phyloP scores from a whole-genome alignment of 495 filamentous ascomycete genomes.

The Aspergillus ostianus region DNA sequence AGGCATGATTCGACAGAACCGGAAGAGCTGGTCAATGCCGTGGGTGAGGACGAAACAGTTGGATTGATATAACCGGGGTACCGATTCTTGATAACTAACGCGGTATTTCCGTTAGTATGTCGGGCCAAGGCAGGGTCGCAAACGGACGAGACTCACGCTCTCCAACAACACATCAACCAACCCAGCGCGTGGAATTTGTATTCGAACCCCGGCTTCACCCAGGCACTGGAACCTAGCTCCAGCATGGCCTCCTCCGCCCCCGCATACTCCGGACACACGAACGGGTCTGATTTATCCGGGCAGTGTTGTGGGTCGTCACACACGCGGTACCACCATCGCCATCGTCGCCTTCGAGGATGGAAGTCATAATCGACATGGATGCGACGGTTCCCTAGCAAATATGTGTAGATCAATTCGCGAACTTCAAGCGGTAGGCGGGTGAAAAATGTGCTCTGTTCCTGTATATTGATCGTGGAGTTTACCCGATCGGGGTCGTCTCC shows the following conservation, averaged over 20 bases:
- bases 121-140: neutral
- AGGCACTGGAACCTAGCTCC: constrained; percentile 3
- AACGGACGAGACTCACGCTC: constrained; percentile 6
- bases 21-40: constrained; percentile 16
- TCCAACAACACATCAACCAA: constrained; percentile 10
- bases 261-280: constrained; percentile 14
- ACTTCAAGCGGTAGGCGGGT: constrained; percentile 9
- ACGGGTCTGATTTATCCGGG: constrained; percentile 2
- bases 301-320: constrained; percentile 14
- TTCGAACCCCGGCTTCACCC: constrained; percentile 12
- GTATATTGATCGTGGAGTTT: constrained; percentile 1
- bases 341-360: neutral
- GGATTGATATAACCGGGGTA: constrained; percentile 8
- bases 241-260: constrained; percentile 13
- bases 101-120: neutral
- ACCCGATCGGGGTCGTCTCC: neutral
- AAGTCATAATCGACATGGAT: constrained; percentile 14
- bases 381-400: constrained; percentile 9
- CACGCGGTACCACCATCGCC: constrained; percentile 15
- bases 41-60: constrained; percentile 16
- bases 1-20: constrained; percentile 8
- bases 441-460: constrained; percentile 13
- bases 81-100: constrained; percentile 7
- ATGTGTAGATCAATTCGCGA: constrained; percentile 11
- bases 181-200: constrained; percentile 12